Evolutionary conservation across 73 alveolate genomes (phyloP).

Genomic region (Uronychia binucleata): DNA sequence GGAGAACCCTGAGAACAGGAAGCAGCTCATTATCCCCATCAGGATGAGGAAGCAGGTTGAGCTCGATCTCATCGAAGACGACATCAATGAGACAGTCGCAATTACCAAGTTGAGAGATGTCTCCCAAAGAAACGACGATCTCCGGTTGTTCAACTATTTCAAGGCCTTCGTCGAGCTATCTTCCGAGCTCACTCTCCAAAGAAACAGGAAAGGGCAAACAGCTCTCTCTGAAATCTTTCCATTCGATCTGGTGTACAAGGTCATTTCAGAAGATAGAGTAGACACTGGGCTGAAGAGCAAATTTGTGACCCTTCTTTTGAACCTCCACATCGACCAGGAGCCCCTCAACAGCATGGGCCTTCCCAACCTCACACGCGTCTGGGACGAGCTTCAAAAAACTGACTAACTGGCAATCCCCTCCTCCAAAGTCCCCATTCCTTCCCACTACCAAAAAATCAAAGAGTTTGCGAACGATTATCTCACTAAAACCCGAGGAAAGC

Average conservation of each 20-base stretch:
- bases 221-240: constrained; percentile 8
- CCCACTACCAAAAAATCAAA: constrained; percentile 13
- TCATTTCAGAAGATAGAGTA: constrained; percentile 26
- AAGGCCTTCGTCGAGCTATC: constrained; percentile 47
- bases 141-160: constrained; percentile 36
- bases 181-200: constrained; percentile 35
- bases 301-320: not conserved
- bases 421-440: constrained; percentile 21
- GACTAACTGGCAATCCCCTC: not conserved
- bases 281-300: constrained; percentile 4
- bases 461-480: constrained; percentile 28
- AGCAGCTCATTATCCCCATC: constrained; percentile 8
- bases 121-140: constrained; percentile 24
- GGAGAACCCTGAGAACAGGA: constrained; percentile 3
- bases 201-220: constrained; percentile 28
- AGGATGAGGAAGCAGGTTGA: not conserved
- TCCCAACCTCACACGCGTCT: constrained; percentile 38
- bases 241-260: constrained; percentile 20
- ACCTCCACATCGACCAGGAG: constrained; percentile 21
- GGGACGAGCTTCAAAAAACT: constrained; percentile 17
- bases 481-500: constrained; percentile 22
- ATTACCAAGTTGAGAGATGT: constrained; percentile 1
- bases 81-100: not conserved
- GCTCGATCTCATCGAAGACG: not conserved
- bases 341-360: constrained; percentile 9